Evolutionary conservation across 73 alveolate genomes (phyloP), one percentile per base, ranked within the genome.

Genomic region (Paramecium primaurelia): DNA sequence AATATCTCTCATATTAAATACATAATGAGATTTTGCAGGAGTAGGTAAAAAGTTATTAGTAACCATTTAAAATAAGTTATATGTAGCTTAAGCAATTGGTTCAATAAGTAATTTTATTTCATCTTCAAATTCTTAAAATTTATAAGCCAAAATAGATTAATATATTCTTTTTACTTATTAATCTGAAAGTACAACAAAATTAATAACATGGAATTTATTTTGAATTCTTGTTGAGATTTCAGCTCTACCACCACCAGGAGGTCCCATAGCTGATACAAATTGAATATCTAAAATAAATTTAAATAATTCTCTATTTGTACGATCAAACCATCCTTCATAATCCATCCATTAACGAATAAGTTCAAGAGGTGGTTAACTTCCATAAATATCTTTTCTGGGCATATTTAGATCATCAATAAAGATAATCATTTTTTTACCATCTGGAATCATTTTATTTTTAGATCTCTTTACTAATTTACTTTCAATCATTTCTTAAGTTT

Each of bases 351-450:
- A 98, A 69, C 99, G 96, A 60, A 98, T 91, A 92, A 98, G 95
- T 93, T 98, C 99, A 37, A 98, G 96, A 18, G 99, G 99, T 25
- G 99, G 99, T 86, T 98, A 95, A 32, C 99, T 95, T 30, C 99
- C 99, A 95, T 95, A 98, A 73, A 97, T 96, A 86, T 98, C 99
- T 85, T 98, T 98, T 95, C 99, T 96, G 26, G 99, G 99, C 99
- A 98, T 97, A 96, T 98, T 98, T 47, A 98, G 96, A 94, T 98
- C 99, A 93, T 98, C 99, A 59, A 98, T 97, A 92, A 97, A 98
- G 93, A 98, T 96, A 58, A 98, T 94, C 92, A 98, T 96, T 93
- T 96, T 97, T 94, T 95, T 96, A 59, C 98, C 98, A 86, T 97
- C 98, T 12, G 99, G 99, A 4, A 99, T 98, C 93, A 96, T 96